Evolutionary conservation across 163 green algal genomes (phyloP).

Genomic region (Chlamydomonas reinhardtii): DNA sequence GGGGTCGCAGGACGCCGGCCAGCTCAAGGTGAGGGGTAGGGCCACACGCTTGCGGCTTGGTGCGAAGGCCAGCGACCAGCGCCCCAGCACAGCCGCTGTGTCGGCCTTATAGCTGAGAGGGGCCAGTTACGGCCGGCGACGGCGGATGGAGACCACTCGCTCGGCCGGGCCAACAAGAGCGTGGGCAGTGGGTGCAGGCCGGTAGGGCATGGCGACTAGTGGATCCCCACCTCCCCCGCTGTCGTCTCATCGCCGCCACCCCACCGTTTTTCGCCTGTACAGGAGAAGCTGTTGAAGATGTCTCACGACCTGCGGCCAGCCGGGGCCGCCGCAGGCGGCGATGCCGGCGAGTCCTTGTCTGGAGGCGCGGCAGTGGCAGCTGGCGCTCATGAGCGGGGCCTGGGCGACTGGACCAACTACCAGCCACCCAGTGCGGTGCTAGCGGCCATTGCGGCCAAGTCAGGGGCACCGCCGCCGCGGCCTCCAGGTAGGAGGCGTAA

Average conservation of each 20-base stretch:
- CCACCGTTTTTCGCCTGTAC: background rate
- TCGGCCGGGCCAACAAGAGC: too few species aligned
- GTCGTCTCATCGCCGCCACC: background rate
- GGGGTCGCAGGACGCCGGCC: constrained; percentile 12
- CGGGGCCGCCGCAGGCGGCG: too few species aligned
- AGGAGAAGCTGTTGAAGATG: constrained; percentile 78
- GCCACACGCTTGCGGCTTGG: background rate
- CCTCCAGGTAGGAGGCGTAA: background rate
- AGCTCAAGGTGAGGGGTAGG: constrained; percentile 41
- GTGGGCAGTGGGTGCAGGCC: too few species aligned
- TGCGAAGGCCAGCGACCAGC: too few species aligned
- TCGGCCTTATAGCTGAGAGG: too few species aligned
- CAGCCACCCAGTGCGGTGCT: constrained; percentile 77
- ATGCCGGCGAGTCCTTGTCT: too few species aligned
- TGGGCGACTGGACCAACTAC: constrained; percentile 85
- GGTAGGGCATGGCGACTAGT: too few species aligned
- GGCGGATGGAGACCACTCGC: too few species aligned
- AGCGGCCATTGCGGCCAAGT: constrained; percentile 62
- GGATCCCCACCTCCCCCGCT: too few species aligned
- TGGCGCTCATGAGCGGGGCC: constrained; percentile 55
- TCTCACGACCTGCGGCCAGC: constrained; percentile 40
- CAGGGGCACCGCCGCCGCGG: constrained; percentile 11
- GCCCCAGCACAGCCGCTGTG: too few species aligned
- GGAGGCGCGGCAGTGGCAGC: background rate
- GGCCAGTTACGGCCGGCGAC: too few species aligned